These are phyloP conservation scores for Amphicarpaea edgeworthii DNA, from an alignment of 306 rosid genomes.

Conservation along the genomic window DNA sequence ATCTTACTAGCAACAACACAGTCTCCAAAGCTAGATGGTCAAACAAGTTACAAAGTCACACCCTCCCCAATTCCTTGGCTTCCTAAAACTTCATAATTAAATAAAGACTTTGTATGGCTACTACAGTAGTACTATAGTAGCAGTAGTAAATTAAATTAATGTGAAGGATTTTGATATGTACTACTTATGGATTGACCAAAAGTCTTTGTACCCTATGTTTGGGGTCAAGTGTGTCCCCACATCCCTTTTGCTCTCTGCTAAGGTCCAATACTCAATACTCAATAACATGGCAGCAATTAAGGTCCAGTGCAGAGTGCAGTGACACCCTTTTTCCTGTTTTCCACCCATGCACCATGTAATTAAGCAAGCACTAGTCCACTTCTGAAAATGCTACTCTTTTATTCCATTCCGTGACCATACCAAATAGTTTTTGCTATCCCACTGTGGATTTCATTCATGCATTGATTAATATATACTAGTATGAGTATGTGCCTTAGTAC, in stretches of 20 bases:
- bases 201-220: constrained; percentile 46
- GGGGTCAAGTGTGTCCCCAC: constrained; percentile 52
- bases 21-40: constrained; percentile 68
- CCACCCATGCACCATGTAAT: constrained; percentile 45
- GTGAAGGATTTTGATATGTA: constrained; percentile 10
- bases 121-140: constrained; percentile 12
- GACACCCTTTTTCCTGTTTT: constrained; percentile 41
- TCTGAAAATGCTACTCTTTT: constrained; percentile 36
- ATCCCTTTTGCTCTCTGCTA: constrained; percentile 40
- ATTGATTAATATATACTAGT: background rate
- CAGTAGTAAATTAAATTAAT: constrained; percentile 28
- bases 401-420: constrained; percentile 55
- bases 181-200: constrained; percentile 47
- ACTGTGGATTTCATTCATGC: constrained; percentile 41
- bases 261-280: constrained; percentile 45
- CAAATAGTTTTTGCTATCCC: constrained; percentile 38
- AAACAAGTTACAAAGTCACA: constrained; percentile 55
- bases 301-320: too few relatives aligned
- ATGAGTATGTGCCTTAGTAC: background rate
- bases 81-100: constrained; percentile 49
- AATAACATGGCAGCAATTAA: constrained; percentile 38
- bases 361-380: constrained; percentile 30
- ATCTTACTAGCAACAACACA: constrained; percentile 51
- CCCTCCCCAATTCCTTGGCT: constrained; percentile 74
- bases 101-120: background rate